Percentiles rank a stretch among this genome's conserved stretches.
Conservation (phyloP, 768 basidiomycete genomes). For the Rhizopogon roseolus region DNA sequence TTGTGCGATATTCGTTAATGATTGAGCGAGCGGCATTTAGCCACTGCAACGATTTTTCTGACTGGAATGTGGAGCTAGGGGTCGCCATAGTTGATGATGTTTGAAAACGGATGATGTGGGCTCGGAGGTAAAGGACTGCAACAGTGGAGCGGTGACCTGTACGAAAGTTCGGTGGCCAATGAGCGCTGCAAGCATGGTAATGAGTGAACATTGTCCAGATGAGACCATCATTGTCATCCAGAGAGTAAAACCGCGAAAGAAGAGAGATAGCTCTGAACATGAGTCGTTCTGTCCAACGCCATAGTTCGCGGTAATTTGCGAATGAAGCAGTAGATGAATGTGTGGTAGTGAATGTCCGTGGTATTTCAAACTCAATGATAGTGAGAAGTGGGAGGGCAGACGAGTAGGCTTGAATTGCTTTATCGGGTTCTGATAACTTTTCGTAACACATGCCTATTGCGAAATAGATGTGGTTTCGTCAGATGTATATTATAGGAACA, state of each 20-base stretch:
- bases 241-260: constrained; percentile 41
- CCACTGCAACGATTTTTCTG: constrained; percentile 47
- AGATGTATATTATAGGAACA: neutral
- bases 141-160: constrained; percentile 70
- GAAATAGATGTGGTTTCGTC: neutral
- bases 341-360: constrained; percentile 23
- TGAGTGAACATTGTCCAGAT: constrained; percentile 63
- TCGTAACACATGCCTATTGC: constrained; percentile 73
- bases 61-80: constrained; percentile 14
- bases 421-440: constrained; percentile 41
- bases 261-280: constrained; percentile 78
- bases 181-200: constrained; percentile 55
- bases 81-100: constrained; percentile 10
- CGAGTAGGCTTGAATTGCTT: constrained; percentile 56
- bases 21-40: constrained; percentile 57
- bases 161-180: constrained; percentile 80
- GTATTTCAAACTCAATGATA: constrained; percentile 43
- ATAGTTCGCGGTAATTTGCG: constrained; percentile 70
- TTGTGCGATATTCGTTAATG: constrained; percentile 65
- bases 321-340: constrained; percentile 43
- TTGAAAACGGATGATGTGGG: constrained; percentile 53
- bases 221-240: constrained; percentile 31
- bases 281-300: constrained; percentile 79
- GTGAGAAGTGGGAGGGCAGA: constrained; percentile 51
- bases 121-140: constrained; percentile 66